These are phyloP conservation scores for Xerocomellus amylosporus DNA, from an alignment of 768 basidiomycete genomes.

Conservation along the genomic window DNA sequence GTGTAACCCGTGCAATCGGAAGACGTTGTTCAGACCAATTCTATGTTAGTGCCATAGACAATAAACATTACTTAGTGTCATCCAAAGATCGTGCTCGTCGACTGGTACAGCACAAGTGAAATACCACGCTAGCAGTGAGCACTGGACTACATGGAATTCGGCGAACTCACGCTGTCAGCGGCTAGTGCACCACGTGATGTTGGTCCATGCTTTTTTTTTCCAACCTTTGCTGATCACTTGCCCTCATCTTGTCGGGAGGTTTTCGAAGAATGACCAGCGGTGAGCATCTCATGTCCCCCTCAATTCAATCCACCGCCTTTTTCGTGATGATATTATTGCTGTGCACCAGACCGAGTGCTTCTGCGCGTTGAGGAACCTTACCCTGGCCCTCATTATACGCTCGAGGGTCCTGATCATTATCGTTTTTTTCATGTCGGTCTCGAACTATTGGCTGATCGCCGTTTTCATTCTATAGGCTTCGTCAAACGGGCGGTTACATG, in stretches of 20 bases:
- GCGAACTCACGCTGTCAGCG: neutral
- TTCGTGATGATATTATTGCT: constrained; percentile 35
- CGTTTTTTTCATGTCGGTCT: neutral
- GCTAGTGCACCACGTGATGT: neutral
- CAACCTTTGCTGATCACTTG: neutral
- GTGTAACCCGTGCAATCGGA: constrained; percentile 10
- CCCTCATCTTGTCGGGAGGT: neutral
- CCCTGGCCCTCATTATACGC: constrained; percentile 35
- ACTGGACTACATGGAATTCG: no score
- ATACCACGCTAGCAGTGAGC: no score
- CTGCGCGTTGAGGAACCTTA: constrained; percentile 32
- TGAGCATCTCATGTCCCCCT: neutral
- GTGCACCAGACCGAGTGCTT: constrained; percentile 37
- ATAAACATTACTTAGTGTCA: neutral
- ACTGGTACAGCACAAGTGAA: neutral
- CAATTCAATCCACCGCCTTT: neutral
- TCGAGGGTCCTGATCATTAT: constrained; percentile 32
- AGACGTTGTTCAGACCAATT: neutral
- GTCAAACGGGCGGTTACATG: neutral
- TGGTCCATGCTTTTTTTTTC: neutral
- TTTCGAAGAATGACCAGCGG: neutral
- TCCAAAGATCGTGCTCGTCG: no score
- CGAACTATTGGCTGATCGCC: constrained; percentile 1
- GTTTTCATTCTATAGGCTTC: neutral
- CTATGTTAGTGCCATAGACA: neutral